phyloP scores from a whole-genome alignment of 352 stramenopile species.

The Thraustochytrium striatum region DNA sequence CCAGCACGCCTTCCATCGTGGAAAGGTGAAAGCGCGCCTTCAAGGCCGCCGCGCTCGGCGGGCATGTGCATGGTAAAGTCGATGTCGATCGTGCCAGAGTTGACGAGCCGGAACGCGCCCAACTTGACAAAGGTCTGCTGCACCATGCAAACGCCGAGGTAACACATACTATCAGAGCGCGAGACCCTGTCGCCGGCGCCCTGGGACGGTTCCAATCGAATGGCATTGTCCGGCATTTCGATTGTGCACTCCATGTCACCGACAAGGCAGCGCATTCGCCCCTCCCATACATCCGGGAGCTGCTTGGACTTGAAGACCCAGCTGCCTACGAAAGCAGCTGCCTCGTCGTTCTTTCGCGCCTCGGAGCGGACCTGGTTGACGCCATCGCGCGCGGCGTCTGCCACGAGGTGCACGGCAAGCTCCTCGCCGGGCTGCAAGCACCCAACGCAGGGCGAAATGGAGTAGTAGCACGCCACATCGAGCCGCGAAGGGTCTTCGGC shows the following conservation, averaged over 20 bases:
- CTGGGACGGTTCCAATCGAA: neutral
- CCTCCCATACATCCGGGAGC: neutral
- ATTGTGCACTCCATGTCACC: neutral
- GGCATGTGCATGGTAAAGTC: slow-evolving; percentile 5
- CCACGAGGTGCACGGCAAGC: neutral
- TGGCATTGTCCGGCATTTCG: neutral
- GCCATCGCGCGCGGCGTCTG: no score
- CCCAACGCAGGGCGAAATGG: no score
- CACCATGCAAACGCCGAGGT: slow-evolving; percentile 43
- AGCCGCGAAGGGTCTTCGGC: no score
- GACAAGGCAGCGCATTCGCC: neutral
- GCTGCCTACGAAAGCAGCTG: neutral
- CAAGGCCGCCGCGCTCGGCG: neutral
- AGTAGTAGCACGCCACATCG: no score
- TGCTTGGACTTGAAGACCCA: neutral
- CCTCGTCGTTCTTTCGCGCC: slow-evolving; percentile 13
- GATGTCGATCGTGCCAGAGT: slow-evolving; percentile 4
- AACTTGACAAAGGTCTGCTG: neutral
- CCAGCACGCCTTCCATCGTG: neutral
- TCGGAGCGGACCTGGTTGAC: no score
- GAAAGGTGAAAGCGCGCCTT: neutral
- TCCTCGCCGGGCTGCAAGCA: neutral
- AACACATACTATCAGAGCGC: neutral
- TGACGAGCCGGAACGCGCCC: neutral
- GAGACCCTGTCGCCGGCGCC: neutral